Conservation (phyloP, 208 protist genomes). For the Trypanosoma lewisi region DNA sequence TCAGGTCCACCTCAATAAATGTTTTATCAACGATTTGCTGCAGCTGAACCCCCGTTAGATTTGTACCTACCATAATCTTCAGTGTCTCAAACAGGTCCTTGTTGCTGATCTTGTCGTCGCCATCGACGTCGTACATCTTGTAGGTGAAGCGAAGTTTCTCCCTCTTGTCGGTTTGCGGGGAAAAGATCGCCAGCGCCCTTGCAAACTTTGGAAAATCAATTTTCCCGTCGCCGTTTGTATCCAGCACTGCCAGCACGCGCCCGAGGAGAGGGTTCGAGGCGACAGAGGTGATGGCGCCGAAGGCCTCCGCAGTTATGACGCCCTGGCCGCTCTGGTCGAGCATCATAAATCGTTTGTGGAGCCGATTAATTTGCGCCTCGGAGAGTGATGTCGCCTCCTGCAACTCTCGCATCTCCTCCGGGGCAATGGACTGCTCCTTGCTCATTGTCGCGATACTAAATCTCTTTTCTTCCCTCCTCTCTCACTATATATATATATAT, state of each 20-base stretch:
- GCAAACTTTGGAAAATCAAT: constrained; percentile 88
- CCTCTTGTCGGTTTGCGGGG: constrained; percentile 59
- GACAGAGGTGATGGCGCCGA: constrained; percentile 70
- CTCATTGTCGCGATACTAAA: constrained; percentile 31
- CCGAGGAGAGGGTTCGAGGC: constrained; percentile 84
- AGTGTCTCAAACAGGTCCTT: constrained; percentile 92
- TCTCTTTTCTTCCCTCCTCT: not conserved
- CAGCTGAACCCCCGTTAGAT: constrained; percentile 87
- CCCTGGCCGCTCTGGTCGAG: constrained; percentile 78
- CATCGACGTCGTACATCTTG: constrained; percentile 95
- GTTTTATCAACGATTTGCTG: constrained; percentile 96
- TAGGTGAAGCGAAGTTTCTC: constrained; percentile 91
- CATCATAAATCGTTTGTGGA: constrained; percentile 85
- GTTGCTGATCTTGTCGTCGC: constrained; percentile 93
- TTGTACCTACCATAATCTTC: constrained; percentile 92
- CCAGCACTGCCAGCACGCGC: constrained; percentile 79
- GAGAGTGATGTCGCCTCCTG: constrained; percentile 73
- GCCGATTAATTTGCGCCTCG: constrained; percentile 76
- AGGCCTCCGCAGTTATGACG: constrained; percentile 60
- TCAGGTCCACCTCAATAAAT: constrained; percentile 90
- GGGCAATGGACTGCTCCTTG: constrained; percentile 34
- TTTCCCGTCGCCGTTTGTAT: constrained; percentile 63
- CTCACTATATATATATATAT: too few relatives aligned
- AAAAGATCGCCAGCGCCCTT: constrained; percentile 78
- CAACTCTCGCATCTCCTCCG: constrained; percentile 61